Conservation (phyloP, 768 basidiomycete genomes). For the Leucocoprinus birnbaumii region DNA sequence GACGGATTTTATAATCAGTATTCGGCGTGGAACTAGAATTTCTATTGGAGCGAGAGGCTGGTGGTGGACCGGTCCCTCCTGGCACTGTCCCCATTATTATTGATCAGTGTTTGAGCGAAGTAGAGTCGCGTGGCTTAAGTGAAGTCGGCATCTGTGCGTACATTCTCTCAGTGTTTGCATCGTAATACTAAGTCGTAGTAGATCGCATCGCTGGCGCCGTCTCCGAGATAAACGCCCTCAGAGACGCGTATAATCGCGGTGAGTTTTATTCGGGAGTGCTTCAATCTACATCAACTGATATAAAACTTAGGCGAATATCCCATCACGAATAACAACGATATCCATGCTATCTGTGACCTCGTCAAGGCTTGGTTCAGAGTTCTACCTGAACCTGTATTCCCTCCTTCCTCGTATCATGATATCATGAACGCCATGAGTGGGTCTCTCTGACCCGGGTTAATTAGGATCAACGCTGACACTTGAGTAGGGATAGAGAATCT, state of each 20-base stretch:
- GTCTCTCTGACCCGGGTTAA: conserved; percentile 18
- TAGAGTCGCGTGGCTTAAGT: conserved; percentile 71
- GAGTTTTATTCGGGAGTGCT: conserved; percentile 24
- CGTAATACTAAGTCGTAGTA: conserved; percentile 22
- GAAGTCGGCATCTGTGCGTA: conserved; percentile 83
- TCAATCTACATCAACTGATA: not conserved
- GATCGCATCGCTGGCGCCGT: conserved; percentile 83
- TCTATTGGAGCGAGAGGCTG: conserved; percentile 63
- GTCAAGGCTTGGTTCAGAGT: conserved; percentile 86
- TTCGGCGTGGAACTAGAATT: conserved; percentile 78
- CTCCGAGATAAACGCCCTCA: conserved; percentile 64
- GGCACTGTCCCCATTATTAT: conserved; percentile 68
- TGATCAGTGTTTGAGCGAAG: conserved; percentile 61
- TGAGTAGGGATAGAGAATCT: conserved; percentile 65
- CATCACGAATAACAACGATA: conserved; percentile 58
- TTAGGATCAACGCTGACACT: conserved; percentile 2
- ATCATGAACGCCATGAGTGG: conserved; percentile 72
- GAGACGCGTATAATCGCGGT: conserved; percentile 71
- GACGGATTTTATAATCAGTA: conserved; percentile 32
- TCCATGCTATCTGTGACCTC: conserved; percentile 80
- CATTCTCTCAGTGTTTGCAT: not conserved
- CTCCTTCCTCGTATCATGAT: conserved; percentile 60
- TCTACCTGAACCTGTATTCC: conserved; percentile 79
- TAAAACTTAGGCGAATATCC: conserved; percentile 46
- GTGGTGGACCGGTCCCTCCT: conserved; percentile 41